Conservation (phyloP, 257 asterid species). For the Scutellaria minor region DNA sequence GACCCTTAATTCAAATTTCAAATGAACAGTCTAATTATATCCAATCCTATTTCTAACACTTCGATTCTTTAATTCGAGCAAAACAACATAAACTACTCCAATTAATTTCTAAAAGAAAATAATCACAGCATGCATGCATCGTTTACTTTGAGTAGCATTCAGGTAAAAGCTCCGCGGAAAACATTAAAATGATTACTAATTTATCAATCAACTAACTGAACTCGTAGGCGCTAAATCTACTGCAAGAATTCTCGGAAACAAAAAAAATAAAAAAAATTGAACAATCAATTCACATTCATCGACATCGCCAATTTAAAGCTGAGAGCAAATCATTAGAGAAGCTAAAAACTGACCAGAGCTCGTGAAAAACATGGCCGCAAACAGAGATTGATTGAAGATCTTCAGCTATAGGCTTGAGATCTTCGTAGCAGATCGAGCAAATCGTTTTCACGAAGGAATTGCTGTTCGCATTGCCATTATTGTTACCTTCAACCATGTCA, state of each 20-base stretch:
- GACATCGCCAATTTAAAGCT: not conserved
- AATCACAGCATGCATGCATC: not conserved
- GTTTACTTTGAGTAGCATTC: not conserved
- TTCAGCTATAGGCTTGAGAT: constrained; percentile 84
- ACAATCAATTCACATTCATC: not conserved
- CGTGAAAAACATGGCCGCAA: constrained; percentile 99
- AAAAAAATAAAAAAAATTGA: not conserved
- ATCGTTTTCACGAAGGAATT: constrained; percentile 72
- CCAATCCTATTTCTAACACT: not conserved
- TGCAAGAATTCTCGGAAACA: not conserved
- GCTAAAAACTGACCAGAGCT: constrained; percentile 68
- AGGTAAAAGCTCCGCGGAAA: not conserved
- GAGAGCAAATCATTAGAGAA: not conserved
- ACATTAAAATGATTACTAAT: not conserved
- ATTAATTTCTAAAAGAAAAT: not conserved
- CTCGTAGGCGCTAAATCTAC: not conserved
- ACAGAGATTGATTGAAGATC: constrained; percentile 87
- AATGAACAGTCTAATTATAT: not conserved
- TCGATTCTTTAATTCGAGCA: not conserved
- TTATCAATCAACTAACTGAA: not conserved
- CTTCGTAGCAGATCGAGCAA: constrained; percentile 93
- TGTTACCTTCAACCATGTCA: constrained; percentile 49
- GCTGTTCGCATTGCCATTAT: constrained; percentile 25
- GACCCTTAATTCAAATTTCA: not conserved
- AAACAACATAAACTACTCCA: not conserved